These are phyloP conservation scores for Fusarium falciforme DNA, from an alignment of 2,329 filamentous ascomycete species.

Conservation along the genomic window DNA sequence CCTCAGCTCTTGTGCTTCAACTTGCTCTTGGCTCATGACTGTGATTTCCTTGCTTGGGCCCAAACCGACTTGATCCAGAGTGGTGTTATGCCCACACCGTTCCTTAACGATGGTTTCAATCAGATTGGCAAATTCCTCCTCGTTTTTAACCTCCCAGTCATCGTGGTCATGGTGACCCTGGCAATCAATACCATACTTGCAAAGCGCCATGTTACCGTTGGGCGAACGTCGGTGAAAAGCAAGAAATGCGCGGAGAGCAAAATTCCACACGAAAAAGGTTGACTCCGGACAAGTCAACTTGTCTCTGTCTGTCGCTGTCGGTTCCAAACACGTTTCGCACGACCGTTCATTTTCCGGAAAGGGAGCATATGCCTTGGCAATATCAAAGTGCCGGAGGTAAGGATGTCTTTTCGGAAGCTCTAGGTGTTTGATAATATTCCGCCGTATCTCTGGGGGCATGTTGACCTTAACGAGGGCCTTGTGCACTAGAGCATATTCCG, in stretches of 20 bases:
- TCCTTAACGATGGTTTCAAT: not conserved
- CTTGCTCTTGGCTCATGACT: not conserved
- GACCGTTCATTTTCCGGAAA: not conserved
- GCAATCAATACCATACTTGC: not conserved
- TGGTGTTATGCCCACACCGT: not conserved
- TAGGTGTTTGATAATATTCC: not conserved
- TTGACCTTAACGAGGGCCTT: not conserved
- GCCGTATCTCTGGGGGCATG: slow-evolving; percentile 3
- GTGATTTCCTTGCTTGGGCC: not conserved
- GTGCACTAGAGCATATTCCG: not conserved
- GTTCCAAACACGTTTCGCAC: not conserved
- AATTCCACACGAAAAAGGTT: not conserved
- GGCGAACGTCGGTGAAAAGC: not conserved
- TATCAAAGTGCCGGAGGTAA: slow-evolving; percentile 8
- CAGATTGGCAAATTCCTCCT: not conserved
- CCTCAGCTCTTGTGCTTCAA: not conserved
- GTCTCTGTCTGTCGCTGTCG: not conserved
- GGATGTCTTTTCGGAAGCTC: not conserved
- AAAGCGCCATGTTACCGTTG: not conserved
- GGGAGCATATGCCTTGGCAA: not conserved
- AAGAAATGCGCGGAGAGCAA: not conserved
- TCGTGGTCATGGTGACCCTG: not conserved
- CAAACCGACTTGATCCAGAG: not conserved
- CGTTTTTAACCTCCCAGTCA: not conserved
- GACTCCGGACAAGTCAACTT: not conserved